Conservation (phyloP, 805 yeast genomes). For the Pichia nanzhaoensis region DNA sequence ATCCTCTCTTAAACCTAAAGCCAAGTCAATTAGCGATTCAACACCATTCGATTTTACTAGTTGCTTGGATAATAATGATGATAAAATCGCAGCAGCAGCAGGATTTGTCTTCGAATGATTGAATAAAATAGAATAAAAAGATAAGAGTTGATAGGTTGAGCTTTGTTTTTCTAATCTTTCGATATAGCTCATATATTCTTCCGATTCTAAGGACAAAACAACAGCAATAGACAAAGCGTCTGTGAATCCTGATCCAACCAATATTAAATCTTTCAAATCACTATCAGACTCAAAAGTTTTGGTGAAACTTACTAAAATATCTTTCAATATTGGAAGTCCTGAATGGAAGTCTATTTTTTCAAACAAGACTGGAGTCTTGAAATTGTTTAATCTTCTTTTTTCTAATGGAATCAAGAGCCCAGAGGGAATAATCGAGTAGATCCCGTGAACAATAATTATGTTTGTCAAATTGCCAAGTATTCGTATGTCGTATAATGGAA, state of each 20-base stretch:
- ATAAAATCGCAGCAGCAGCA: slow-evolving; percentile 39
- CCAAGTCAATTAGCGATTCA: slow-evolving; percentile 63
- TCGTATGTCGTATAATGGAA: slow-evolving; percentile 82
- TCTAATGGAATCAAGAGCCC: slow-evolving; percentile 60
- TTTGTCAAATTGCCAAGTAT: slow-evolving; percentile 59
- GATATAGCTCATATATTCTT: slow-evolving; percentile 2
- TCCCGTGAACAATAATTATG: slow-evolving; percentile 60
- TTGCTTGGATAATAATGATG: slow-evolving; percentile 44
- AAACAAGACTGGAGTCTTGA: slow-evolving; percentile 26
- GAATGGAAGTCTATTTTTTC: slow-evolving; percentile 18
- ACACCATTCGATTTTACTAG: slow-evolving; percentile 56
- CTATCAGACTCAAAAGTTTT: slow-evolving; percentile 34
- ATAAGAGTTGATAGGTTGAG: slow-evolving; percentile 64
- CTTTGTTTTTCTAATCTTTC: slow-evolving; percentile 35
- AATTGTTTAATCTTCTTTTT: slow-evolving; percentile 48
- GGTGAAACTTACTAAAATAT: slow-evolving; percentile 28
- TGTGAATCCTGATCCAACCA: slow-evolving; percentile 62
- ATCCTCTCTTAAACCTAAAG: slow-evolving; percentile 68
- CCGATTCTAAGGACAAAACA: slow-evolving; percentile 31
- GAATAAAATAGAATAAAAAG: slow-evolving; percentile 47
- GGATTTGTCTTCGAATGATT: slow-evolving; percentile 7
- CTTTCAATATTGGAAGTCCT: slow-evolving; percentile 17
- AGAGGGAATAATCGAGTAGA: slow-evolving; percentile 54
- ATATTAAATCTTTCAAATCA: slow-evolving; percentile 46
- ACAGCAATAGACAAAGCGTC: slow-evolving; percentile 49